Conservation (phyloP, 371 early-diverging fungal genomes). For the Mucor mucedo region DNA sequence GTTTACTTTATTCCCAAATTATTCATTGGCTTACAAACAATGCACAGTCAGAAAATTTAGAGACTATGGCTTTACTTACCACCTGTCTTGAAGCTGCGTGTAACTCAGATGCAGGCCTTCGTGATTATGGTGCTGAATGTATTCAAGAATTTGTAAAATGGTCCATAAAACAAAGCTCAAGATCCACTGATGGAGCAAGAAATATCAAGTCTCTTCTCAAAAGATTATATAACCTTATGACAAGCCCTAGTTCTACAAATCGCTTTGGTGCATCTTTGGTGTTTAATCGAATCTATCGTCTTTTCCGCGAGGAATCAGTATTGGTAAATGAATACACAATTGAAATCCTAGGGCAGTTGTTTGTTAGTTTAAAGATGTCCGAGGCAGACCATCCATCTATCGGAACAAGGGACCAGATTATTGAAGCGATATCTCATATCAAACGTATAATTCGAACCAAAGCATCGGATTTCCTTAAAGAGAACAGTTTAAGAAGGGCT, state of each 20-base stretch:
- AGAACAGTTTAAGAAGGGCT: conserved; percentile 42
- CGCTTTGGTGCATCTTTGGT: conserved; percentile 75
- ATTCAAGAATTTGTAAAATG: conserved; percentile 75
- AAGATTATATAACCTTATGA: conserved; percentile 66
- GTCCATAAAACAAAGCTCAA: conserved; percentile 72
- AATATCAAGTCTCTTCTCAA: conserved; percentile 75
- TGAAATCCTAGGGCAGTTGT: conserved; percentile 72
- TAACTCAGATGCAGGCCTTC: conserved; percentile 58
- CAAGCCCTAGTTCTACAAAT: conserved; percentile 66
- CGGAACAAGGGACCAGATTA: conserved; percentile 64
- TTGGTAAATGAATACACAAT: conserved; percentile 70
- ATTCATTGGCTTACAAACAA: conserved; percentile 85
- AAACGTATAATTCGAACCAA: conserved; percentile 64
- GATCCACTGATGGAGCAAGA: conserved; percentile 52
- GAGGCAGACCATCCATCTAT: conserved; percentile 69
- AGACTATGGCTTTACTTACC: conserved; percentile 72
- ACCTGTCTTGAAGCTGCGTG: conserved; percentile 73
- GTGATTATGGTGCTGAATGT: conserved; percentile 81
- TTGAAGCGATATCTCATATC: conserved; percentile 62
- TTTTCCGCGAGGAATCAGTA: conserved; percentile 66
- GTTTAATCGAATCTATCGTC: conserved; percentile 73
- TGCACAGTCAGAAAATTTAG: conserved; percentile 75
- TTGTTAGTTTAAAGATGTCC: conserved; percentile 65
- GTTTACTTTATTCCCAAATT: conserved; percentile 64
- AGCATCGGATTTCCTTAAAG: conserved; percentile 48